phyloP scores from a whole-genome alignment of 176 grass and related monocot species.

The Juncus inflexus region DNA sequence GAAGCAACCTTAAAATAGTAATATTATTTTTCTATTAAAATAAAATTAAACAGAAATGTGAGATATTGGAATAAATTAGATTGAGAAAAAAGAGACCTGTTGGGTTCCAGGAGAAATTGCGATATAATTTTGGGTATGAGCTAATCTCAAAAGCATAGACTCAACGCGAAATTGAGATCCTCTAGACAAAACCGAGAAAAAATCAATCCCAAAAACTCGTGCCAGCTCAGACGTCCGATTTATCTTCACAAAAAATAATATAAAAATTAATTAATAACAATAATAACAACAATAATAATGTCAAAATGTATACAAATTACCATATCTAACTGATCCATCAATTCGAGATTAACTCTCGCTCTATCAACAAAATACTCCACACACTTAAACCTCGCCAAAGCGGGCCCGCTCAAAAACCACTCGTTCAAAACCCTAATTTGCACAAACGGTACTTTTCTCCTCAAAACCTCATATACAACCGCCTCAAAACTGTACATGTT shows the following conservation, averaged over 20 bases:
- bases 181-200: conserved; percentile 96
- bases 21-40: conserved; percentile 7
- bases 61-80: not conserved
- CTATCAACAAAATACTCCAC: conserved; percentile 58
- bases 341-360: conserved; percentile 70
- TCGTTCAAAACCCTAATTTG: conserved; percentile 67
- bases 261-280: conserved; percentile 23
- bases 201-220: conserved; percentile 95
- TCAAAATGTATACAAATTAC: conserved; percentile 38
- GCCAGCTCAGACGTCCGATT: conserved; percentile 97
- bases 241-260: conserved; percentile 53
- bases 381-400: conserved; percentile 56
- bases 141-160: conserved; percentile 94
- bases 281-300: conserved; percentile 7
- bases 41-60: not conserved
- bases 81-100: conserved; percentile 39
- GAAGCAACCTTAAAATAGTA: conserved; percentile 67
- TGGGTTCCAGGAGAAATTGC: conserved; percentile 91
- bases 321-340: conserved; percentile 87
- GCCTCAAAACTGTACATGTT: conserved; percentile 82
- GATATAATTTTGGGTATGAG: conserved; percentile 96
- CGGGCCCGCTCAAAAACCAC: conserved; percentile 77
- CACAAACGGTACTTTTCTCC: conserved; percentile 75
- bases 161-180: conserved; percentile 95
- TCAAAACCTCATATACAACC: conserved; percentile 84